A percentile compares a stretch with the other conserved stretches of the same genome.
Conservation (phyloP, 805 yeast genomes). For the Candida nitratophila region DNA sequence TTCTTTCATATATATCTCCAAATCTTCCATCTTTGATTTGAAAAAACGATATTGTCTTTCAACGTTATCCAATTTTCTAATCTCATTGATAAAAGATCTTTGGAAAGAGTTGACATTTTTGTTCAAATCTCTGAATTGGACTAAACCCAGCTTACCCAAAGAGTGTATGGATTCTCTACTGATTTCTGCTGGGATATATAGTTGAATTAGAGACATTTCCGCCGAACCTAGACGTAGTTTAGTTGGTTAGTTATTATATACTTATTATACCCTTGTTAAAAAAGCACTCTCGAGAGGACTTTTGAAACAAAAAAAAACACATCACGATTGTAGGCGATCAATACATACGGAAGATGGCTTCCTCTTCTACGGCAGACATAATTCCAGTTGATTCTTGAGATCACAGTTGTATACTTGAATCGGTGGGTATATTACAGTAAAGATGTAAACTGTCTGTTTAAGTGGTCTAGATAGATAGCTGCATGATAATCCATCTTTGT, state of each 20-base stretch:
- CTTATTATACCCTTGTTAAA: no score
- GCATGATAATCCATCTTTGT: neutral
- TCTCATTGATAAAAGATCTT: slow-evolving; percentile 83
- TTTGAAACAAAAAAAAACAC: no score
- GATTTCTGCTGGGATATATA: slow-evolving; percentile 87
- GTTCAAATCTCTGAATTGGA: slow-evolving; percentile 89
- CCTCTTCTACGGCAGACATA: neutral
- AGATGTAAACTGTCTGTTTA: no score
- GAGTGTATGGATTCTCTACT: slow-evolving; percentile 78
- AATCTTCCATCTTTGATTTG: slow-evolving; percentile 40
- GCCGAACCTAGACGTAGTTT: slow-evolving; percentile 56
- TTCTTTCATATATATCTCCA: slow-evolving; percentile 17
- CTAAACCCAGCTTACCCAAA: slow-evolving; percentile 78
- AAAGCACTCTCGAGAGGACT: no score
- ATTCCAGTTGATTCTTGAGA: neutral
- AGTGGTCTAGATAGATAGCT: neutral
- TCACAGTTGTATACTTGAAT: no score
- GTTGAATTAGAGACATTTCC: slow-evolving; percentile 91
- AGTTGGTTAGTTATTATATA: neutral
- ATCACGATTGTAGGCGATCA: no score
- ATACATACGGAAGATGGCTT: slow-evolving; percentile 3
- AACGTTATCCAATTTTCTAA: slow-evolving; percentile 76
- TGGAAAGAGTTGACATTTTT: slow-evolving; percentile 80
- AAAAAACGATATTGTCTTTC: slow-evolving; percentile 75
- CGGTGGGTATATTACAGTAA: neutral